Evolutionary conservation across 2,329 filamentous ascomycete species (phyloP).

Genomic region (Drechslera avenae): DNA sequence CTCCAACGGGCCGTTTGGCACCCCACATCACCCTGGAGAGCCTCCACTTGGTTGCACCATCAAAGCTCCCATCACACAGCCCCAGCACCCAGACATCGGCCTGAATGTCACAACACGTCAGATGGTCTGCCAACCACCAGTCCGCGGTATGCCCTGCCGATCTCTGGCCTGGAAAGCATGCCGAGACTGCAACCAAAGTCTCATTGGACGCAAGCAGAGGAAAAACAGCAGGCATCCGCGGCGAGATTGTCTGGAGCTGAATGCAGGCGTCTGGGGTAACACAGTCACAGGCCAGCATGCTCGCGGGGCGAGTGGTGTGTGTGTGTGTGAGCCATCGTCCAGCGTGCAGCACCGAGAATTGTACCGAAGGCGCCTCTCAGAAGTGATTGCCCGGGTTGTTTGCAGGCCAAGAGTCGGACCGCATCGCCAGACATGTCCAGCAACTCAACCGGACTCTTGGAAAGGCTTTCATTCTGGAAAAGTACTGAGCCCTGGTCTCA

Average conservation of each 20-base stretch:
- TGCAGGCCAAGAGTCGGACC: slow-evolving; percentile 4
- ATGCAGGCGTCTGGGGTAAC: slow-evolving; percentile 1
- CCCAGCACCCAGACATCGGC: too few relatives aligned
- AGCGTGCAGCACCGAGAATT: slow-evolving; percentile 3
- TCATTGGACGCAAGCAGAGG: slow-evolving; percentile 8
- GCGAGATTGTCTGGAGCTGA: slow-evolving; percentile 5
- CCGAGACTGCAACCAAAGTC: slow-evolving; percentile 1
- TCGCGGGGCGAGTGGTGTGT: neutral
- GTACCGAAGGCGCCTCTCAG: slow-evolving; percentile 3
- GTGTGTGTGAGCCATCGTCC: too few relatives aligned
- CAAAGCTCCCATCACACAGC: too few relatives aligned
- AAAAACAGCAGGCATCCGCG: neutral
- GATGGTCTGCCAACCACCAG: too few relatives aligned
- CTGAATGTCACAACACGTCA: too few relatives aligned
- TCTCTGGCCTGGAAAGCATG: neutral
- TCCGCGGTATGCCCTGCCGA: neutral
- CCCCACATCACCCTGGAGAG: too few relatives aligned
- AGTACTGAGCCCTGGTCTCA: too few relatives aligned
- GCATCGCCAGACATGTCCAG: neutral
- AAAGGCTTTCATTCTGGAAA: neutral
- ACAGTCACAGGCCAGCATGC: neutral
- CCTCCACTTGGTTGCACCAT: too few relatives aligned
- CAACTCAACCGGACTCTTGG: neutral
- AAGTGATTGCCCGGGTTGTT: neutral
- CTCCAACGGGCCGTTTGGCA: too few relatives aligned